phyloP scores from a whole-genome alignment of 495 filamentous ascomycete genomes.

The Jackrogersella minutella region DNA sequence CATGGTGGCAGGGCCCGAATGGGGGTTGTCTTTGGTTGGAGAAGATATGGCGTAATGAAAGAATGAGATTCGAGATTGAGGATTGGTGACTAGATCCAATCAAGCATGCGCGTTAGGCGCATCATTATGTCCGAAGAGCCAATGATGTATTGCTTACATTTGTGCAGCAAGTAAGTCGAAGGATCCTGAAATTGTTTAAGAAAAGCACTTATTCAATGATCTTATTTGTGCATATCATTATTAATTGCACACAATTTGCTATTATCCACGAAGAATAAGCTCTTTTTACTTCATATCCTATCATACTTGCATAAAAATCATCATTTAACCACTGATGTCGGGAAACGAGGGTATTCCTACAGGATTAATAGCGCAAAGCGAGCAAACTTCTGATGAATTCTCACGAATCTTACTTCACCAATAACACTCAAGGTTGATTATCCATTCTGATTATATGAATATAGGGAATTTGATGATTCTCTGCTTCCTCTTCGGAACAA shows the following conservation, averaged over 20 bases:
- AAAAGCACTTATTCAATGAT: background rate
- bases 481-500: background rate
- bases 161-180: background rate
- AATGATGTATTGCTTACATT: conserved; percentile 17
- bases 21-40: conserved; percentile 6
- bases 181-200: background rate
- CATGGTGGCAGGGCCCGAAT: conserved; percentile 27
- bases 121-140: conserved; percentile 19
- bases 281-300: background rate
- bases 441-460: conserved; percentile 31
- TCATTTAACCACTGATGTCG: background rate
- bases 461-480: conserved; percentile 12
- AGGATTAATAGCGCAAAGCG: background rate
- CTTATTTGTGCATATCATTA: background rate
- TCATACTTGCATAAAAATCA: background rate
- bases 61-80: background rate
- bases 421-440: background rate
- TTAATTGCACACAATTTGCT: background rate
- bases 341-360: background rate
- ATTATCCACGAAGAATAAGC: background rate
- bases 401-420: background rate
- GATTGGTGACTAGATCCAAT: conserved; percentile 3
- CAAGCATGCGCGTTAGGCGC: conserved; percentile 6
- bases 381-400: background rate
- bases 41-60: conserved; percentile 19